A percentile compares a stretch with the other conserved stretches of the same genome.
Evolutionary conservation across 371 early-diverging fungal species (phyloP).

Genomic region (Nosema muscidifuracis): DNA sequence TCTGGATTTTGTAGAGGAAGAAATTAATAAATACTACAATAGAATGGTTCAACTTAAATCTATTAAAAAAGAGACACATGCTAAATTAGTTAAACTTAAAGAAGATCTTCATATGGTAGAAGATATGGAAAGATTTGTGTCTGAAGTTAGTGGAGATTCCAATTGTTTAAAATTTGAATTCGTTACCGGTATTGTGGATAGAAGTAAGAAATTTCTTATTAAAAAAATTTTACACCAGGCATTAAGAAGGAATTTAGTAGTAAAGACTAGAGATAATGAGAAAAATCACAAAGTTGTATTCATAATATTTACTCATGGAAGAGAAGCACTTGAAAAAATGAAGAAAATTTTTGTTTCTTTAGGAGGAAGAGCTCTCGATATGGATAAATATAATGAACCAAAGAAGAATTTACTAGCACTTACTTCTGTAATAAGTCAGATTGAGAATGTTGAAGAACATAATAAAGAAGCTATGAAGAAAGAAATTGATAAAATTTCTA

Average conservation of each 20-base stretch:
- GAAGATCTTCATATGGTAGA: slow-evolving; percentile 58
- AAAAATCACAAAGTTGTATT: slow-evolving; percentile 44
- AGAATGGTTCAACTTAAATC: slow-evolving; percentile 50
- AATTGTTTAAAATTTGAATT: slow-evolving; percentile 52
- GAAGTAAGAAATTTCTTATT: slow-evolving; percentile 51
- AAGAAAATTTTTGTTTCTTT: slow-evolving; percentile 56
- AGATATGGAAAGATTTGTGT: slow-evolving; percentile 46
- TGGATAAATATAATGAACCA: slow-evolving; percentile 32
- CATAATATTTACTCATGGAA: slow-evolving; percentile 62
- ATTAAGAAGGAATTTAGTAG: slow-evolving; percentile 58
- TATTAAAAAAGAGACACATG: slow-evolving; percentile 49
- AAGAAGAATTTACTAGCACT: slow-evolving; percentile 40
- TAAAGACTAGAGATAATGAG: slow-evolving; percentile 48
- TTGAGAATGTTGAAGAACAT: slow-evolving; percentile 43
- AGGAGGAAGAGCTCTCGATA: slow-evolving; percentile 49
- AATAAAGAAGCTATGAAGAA: slow-evolving; percentile 47
- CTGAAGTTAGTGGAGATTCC: slow-evolving; percentile 32
- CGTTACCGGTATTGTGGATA: slow-evolving; percentile 58
- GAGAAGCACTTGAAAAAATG: slow-evolving; percentile 44
- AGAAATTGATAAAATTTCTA: slow-evolving; percentile 36
- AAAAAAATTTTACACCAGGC: slow-evolving; percentile 52
- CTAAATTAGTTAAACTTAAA: slow-evolving; percentile 24
- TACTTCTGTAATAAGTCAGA: slow-evolving; percentile 47
- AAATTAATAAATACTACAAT: slow-evolving; percentile 57
- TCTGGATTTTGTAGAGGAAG: slow-evolving; percentile 38